A percentile compares a stretch with the other conserved stretches of the same genome.
Evolutionary conservation across 345 rosid genomes (phyloP).

Genomic region (Ricinus communis): DNA sequence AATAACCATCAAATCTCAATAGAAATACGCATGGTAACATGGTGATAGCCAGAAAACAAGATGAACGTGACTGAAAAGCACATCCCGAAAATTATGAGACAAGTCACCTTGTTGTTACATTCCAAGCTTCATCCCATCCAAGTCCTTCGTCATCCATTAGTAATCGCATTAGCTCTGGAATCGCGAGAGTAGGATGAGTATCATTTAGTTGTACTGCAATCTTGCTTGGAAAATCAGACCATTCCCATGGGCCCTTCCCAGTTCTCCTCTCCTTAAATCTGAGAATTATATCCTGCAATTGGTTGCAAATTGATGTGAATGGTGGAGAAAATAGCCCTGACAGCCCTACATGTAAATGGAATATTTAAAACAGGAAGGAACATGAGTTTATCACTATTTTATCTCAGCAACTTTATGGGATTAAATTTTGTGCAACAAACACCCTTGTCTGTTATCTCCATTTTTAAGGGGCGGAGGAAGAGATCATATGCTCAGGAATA

Average conservation of each 20-base stretch:
- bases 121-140: constrained; percentile 99
- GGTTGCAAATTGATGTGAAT: constrained; percentile 12
- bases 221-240: constrained; percentile 91
- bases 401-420: background rate
- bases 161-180: constrained; percentile 93
- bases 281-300: constrained; percentile 74
- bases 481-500: background rate
- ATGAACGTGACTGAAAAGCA: background rate
- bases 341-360: background rate
- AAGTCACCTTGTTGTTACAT: constrained; percentile 65
- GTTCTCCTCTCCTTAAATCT: constrained; percentile 79
- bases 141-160: constrained; percentile 88
- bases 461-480: background rate
- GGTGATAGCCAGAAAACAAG: constrained; percentile 9
- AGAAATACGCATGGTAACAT: constrained; percentile 10
- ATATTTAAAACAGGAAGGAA: background rate
- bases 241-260: constrained; percentile 50
- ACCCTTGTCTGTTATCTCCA: background rate
- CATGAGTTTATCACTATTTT: background rate
- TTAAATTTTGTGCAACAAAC: too few species aligned
- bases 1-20: constrained; percentile 13
- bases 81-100: constrained; percentile 2
- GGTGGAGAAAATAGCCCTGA: background rate
- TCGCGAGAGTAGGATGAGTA: constrained; percentile 97
- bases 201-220: constrained; percentile 95